Evolutionary conservation across 805 yeast species (phyloP).

Genomic region (Aciculoconidium aculeatum): DNA sequence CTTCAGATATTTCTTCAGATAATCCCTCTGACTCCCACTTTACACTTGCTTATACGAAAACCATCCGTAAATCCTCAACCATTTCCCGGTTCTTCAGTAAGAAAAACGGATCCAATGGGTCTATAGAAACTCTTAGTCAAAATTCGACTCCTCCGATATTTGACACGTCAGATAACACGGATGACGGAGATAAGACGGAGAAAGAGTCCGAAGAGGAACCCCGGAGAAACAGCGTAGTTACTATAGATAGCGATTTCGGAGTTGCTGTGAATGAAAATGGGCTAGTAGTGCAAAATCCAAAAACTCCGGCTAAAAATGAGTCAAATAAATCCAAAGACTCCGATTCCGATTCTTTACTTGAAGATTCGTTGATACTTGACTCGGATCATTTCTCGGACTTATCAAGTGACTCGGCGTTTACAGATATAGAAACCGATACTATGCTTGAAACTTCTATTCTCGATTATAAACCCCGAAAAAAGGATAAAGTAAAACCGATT

Average conservation of each 20-base stretch:
- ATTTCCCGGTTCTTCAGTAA: constrained; percentile 8
- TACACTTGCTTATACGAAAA: constrained; percentile 8
- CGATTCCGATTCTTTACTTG: constrained; percentile 19
- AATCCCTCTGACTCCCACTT: constrained; percentile 2
- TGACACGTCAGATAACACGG: no score
- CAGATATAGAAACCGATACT: constrained; percentile 37
- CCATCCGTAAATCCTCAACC: constrained; percentile 5
- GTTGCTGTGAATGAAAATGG: constrained; percentile 21
- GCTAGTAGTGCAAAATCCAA: constrained; percentile 12
- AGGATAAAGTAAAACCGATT: no score
- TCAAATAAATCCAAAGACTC: constrained; percentile 17
- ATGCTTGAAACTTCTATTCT: constrained; percentile 21
- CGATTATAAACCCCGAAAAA: no score
- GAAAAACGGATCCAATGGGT: constrained; percentile 9
- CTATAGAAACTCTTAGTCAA: constrained; percentile 11
- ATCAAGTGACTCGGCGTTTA: constrained; percentile 37
- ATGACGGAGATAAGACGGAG: constrained; percentile 12
- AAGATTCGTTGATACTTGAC: constrained; percentile 22
- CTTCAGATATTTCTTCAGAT: background rate
- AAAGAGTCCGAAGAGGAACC: constrained; percentile 6
- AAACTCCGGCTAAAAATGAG: constrained; percentile 11
- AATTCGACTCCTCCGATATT: no score
- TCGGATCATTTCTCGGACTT: constrained; percentile 18
- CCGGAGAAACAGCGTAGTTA: constrained; percentile 8
- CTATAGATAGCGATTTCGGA: constrained; percentile 28